phyloP scores from a whole-genome alignment of 2,329 filamentous ascomycete species.

The Penicillium verrucosum region DNA sequence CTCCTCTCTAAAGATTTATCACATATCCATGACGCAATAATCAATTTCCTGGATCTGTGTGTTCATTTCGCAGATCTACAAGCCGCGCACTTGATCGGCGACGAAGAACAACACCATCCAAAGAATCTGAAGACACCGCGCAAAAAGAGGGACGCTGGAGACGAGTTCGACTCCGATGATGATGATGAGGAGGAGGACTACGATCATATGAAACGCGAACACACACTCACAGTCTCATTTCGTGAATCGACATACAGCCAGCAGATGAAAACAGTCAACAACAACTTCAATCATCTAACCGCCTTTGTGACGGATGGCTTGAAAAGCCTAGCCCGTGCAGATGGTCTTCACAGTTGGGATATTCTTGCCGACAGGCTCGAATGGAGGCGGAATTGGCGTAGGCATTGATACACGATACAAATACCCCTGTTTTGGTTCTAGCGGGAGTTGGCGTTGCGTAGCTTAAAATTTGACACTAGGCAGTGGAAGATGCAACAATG shows the following conservation, averaged over 20 bases:
- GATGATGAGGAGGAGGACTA: slow-evolving; percentile 6
- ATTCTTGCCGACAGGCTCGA: slow-evolving; percentile 77
- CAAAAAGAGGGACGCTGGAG: not conserved
- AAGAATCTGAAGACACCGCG: not conserved
- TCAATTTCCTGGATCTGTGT: slow-evolving; percentile 73
- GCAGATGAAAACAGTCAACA: slow-evolving; percentile 56
- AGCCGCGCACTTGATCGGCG: slow-evolving; percentile 36
- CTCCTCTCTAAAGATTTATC: slow-evolving; percentile 66
- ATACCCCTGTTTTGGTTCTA: slow-evolving; percentile 1
- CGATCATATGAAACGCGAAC: slow-evolving; percentile 36
- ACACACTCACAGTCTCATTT: slow-evolving; percentile 40
- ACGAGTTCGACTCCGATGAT: slow-evolving; percentile 22
- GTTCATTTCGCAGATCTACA: slow-evolving; percentile 66
- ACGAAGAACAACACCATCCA: not conserved
- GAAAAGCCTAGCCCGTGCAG: slow-evolving; percentile 70
- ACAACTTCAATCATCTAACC: slow-evolving; percentile 63
- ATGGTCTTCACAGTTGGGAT: slow-evolving; percentile 72
- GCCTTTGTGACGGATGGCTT: slow-evolving; percentile 71
- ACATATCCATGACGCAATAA: slow-evolving; percentile 68
- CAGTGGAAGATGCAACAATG: not conserved
- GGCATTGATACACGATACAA: not conserved
- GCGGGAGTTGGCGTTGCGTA: not conserved
- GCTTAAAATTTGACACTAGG: not conserved
- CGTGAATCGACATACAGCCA: slow-evolving; percentile 48
- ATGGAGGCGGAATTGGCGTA: slow-evolving; percentile 30